phyloP scores from a whole-genome alignment of 441 rosid species.

The Populus trichocarpa region DNA sequence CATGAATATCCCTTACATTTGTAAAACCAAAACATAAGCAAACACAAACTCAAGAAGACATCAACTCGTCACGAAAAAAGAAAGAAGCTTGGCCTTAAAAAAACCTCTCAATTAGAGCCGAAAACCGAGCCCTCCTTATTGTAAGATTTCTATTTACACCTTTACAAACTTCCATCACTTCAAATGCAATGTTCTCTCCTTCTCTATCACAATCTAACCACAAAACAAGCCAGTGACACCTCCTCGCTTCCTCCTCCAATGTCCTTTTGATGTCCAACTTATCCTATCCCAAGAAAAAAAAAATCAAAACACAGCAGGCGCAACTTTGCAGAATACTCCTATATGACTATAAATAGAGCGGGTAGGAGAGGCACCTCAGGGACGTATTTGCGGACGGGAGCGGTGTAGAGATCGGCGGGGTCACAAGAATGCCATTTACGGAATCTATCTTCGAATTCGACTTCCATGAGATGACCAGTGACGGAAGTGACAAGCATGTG shows the following conservation, averaged over 20 bases:
- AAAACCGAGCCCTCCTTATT: slow-evolving; percentile 82
- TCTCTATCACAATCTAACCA: slow-evolving; percentile 99
- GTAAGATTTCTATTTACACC: slow-evolving; percentile 54
- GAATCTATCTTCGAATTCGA: slow-evolving; percentile 82
- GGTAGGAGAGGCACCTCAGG: slow-evolving; percentile 58
- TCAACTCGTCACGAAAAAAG: not conserved
- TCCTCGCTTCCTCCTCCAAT: slow-evolving; percentile 94
- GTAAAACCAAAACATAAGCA: slow-evolving; percentile 19
- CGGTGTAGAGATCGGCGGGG: slow-evolving; percentile 79
- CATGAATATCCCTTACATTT: slow-evolving; percentile 76
- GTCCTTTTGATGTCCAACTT: slow-evolving; percentile 83
- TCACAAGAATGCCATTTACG: slow-evolving; percentile 97
- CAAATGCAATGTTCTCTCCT: slow-evolving; percentile 95
- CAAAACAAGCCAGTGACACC: slow-evolving; percentile 85
- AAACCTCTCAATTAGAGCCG: slow-evolving; percentile 91
- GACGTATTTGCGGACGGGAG: slow-evolving; percentile 72
- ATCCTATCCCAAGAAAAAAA: slow-evolving; percentile 44
- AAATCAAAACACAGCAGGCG: not conserved
- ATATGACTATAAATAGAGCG: not conserved
- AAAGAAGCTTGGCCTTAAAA: slow-evolving; percentile 2
- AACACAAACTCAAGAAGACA: not conserved
- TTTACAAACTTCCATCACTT: slow-evolving; percentile 72
- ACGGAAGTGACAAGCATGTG: slow-evolving; percentile 92
- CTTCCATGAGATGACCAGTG: slow-evolving; percentile 93
- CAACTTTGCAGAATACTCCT: not conserved